These are phyloP conservation scores for Boletus rufocinnamomeus DNA, from an alignment of 768 basidiomycete genomes.

Conservation along the genomic window DNA sequence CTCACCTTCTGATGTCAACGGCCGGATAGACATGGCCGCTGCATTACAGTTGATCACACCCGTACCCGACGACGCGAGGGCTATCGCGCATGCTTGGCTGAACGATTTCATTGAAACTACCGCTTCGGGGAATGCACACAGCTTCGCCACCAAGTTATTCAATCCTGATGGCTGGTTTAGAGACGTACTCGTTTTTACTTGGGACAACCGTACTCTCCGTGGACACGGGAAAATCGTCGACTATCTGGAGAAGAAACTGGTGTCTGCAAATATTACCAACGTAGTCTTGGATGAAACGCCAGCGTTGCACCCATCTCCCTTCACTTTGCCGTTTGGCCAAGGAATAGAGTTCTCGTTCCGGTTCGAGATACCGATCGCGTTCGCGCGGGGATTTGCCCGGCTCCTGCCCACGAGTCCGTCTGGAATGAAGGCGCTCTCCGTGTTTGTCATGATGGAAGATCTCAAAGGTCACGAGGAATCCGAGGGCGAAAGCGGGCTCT, in stretches of 20 bases:
- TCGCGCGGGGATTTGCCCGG: background rate
- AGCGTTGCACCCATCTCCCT: background rate
- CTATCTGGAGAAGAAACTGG: background rate
- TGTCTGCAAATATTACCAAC: background rate
- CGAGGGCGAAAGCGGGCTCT: conserved; percentile 1
- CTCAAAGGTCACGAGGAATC: conserved; percentile 5
- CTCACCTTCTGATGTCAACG: background rate
- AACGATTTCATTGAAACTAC: background rate
- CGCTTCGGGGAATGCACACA: background rate
- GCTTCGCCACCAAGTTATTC: conserved; percentile 4
- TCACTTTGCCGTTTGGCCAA: conserved; percentile 4
- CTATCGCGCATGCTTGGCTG: background rate
- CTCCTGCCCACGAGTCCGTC: background rate
- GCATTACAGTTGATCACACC: no score
- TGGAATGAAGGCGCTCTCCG: conserved; percentile 4
- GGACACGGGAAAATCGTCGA: conserved; percentile 2
- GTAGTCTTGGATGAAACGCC: conserved; percentile 5
- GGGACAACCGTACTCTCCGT: conserved; percentile 6
- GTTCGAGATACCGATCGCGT: conserved; percentile 7
- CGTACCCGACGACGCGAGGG: background rate
- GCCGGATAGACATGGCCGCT: no score
- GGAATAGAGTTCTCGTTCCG: conserved; percentile 7
- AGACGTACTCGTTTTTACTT: conserved; percentile 5
- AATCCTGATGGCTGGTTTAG: conserved; percentile 4
- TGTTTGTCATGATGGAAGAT: conserved; percentile 5